phyloP scores from a whole-genome alignment of 2,329 filamentous ascomycete genomes.

The Penicillium sp. region DNA sequence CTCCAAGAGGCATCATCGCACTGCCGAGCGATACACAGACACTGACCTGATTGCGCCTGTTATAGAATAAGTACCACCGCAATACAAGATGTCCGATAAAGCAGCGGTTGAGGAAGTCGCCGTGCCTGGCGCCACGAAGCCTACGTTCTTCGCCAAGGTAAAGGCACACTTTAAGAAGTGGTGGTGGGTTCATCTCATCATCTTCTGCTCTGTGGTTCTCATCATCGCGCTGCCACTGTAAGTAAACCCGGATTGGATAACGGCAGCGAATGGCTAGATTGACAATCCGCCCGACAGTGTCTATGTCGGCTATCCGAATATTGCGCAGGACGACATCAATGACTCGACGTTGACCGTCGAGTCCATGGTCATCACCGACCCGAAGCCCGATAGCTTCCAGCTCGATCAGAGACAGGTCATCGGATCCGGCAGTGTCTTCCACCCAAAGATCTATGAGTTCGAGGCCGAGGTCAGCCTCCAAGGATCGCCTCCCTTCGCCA shows the following conservation, averaged over 20 bases:
- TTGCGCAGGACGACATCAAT: conserved; percentile 61
- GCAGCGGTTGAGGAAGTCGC: conserved; percentile 27
- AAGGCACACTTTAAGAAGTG: conserved; percentile 48
- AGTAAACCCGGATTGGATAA: conserved; percentile 32
- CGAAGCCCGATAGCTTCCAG: conserved; percentile 54
- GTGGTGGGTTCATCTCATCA: conserved; percentile 61
- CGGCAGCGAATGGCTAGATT: not conserved
- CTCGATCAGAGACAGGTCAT: conserved; percentile 56
- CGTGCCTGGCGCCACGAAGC: conserved; percentile 21
- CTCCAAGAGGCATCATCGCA: not conserved
- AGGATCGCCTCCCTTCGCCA: conserved; percentile 48
- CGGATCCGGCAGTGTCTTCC: conserved; percentile 54
- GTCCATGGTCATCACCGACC: conserved; percentile 56
- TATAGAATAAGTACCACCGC: not conserved
- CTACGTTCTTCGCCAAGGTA: conserved; percentile 32
- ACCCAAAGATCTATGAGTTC: conserved; percentile 61
- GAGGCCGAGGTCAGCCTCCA: conserved; percentile 56
- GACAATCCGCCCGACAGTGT: conserved; percentile 44
- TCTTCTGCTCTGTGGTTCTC: conserved; percentile 57
- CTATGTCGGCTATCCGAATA: conserved; percentile 64
- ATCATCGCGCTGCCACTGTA: conserved; percentile 63
- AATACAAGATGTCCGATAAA: conserved; percentile 28
- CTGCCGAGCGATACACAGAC: conserved; percentile 4
- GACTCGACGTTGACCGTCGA: conserved; percentile 57
- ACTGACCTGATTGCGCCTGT: conserved; percentile 8